A percentile compares a stretch with the other conserved stretches of the same genome.
These are phyloP conservation scores for Xerocomus potaroensis DNA, from an alignment of 768 basidiomycete genomes.

Conservation along the genomic window DNA sequence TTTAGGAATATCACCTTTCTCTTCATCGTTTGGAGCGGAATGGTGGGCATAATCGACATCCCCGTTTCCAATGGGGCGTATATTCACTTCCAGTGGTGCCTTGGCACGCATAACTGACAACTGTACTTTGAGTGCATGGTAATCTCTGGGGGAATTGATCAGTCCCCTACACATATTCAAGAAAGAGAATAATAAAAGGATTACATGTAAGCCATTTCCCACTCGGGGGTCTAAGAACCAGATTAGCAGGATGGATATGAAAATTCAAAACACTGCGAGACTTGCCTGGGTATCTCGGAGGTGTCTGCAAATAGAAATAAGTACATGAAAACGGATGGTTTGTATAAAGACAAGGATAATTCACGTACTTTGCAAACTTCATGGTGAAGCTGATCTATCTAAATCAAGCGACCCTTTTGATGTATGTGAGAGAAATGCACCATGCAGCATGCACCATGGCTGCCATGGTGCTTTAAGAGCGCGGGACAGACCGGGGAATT, in stretches of 20 bases:
- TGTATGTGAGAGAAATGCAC: neutral
- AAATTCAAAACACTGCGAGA: neutral
- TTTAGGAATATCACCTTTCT: slow-evolving; percentile 1
- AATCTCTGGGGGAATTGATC: slow-evolving; percentile 47
- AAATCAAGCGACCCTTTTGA: neutral
- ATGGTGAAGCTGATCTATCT: slow-evolving; percentile 29
- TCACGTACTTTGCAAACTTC: slow-evolving; percentile 56
- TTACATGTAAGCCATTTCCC: slow-evolving; percentile 33
- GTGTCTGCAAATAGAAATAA: slow-evolving; percentile 41
- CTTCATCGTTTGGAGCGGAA: neutral
- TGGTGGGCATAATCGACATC: neutral
- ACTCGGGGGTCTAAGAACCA: slow-evolving; percentile 59
- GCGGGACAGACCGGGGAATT: slow-evolving; percentile 13
- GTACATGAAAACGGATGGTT: neutral
- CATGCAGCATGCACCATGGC: neutral
- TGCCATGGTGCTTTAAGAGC: neutral
- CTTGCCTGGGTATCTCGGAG: slow-evolving; percentile 65
- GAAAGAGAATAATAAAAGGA: neutral
- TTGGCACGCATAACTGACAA: slow-evolving; percentile 50
- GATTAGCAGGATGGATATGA: neutral
- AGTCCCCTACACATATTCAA: neutral
- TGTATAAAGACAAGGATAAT: neutral
- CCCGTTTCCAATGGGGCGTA: slow-evolving; percentile 8
- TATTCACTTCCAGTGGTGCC: slow-evolving; percentile 19
- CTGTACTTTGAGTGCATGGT: slow-evolving; percentile 63